These are phyloP conservation scores for Leccinum longicurvipes DNA, from an alignment of 768 basidiomycete species.

Conservation along the genomic window DNA sequence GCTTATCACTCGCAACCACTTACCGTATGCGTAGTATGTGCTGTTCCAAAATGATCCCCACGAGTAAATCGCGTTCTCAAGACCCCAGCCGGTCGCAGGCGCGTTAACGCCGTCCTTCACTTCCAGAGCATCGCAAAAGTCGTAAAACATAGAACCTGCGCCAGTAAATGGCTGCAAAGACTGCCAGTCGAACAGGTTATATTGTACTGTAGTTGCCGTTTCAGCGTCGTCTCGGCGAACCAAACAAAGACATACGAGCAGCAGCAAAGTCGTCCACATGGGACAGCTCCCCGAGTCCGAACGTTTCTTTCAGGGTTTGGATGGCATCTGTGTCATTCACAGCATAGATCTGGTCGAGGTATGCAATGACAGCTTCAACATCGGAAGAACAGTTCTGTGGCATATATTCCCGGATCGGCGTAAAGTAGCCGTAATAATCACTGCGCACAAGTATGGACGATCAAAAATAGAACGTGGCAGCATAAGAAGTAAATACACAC, in stretches of 20 bases:
- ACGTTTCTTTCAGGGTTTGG: neutral
- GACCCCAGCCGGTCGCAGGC: neutral
- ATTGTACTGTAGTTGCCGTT: neutral
- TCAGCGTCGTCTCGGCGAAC: neutral
- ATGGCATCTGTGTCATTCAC: neutral
- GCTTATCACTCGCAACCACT: slow-evolving; percentile 5
- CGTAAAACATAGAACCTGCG: neutral
- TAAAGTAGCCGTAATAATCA: neutral
- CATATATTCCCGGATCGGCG: neutral
- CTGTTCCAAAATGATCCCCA: neutral
- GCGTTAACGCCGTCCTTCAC: neutral
- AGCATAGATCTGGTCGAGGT: neutral
- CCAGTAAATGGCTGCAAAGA: neutral
- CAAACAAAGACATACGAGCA: neutral
- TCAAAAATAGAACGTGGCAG: neutral
- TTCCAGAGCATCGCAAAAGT: neutral
- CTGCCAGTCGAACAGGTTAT: neutral
- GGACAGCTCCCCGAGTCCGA: neutral
- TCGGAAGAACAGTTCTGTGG: neutral
- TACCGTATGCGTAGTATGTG: neutral
- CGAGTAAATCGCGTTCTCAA: neutral
- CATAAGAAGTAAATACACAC: neutral
- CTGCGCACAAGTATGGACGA: neutral
- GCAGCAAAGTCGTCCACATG: neutral
- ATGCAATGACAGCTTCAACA: neutral